These are phyloP conservation scores for Saccharomyces hybrid DNA, from an alignment of 1,139 yeast genomes.

Conservation along the genomic window DNA sequence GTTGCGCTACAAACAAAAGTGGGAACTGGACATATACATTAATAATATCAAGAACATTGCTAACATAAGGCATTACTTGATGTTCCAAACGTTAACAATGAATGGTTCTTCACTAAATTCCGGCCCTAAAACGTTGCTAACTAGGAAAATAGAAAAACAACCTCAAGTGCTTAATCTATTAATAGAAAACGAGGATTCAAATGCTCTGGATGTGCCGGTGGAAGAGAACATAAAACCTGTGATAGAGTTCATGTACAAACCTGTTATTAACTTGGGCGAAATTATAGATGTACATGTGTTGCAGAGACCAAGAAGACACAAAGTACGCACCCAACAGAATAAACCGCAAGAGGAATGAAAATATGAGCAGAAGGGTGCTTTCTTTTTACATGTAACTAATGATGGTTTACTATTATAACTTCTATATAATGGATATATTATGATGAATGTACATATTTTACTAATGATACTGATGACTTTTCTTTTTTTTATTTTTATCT, in stretches of 20 bases:
- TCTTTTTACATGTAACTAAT: not conserved
- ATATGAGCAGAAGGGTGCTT: not conserved
- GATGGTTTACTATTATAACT: not conserved
- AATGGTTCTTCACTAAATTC: constrained; percentile 2
- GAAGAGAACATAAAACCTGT: constrained; percentile 22
- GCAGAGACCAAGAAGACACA: constrained; percentile 26
- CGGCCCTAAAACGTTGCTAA: not conserved
- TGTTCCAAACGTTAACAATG: constrained; percentile 9
- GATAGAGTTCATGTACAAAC: constrained; percentile 18
- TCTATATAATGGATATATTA: not conserved
- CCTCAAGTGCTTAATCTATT: constrained; percentile 3
- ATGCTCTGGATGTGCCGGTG: not conserved
- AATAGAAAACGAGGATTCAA: not conserved
- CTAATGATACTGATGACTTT: not conserved
- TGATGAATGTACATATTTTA: constrained; percentile 1
- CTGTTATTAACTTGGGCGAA: constrained; percentile 21
- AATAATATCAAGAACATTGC: constrained; percentile 20
- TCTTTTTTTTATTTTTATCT: not conserved
- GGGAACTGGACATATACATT: constrained; percentile 29
- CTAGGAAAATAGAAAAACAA: constrained; percentile 1
- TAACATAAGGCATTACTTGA: constrained; percentile 21
- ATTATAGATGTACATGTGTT: constrained; percentile 27
- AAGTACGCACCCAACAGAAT: not conserved
- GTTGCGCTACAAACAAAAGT: constrained; percentile 22
- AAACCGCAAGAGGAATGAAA: not conserved